Evolutionary conservation across 2,329 filamentous ascomycete genomes (phyloP).

Genomic region (Penicillium sp.): DNA sequence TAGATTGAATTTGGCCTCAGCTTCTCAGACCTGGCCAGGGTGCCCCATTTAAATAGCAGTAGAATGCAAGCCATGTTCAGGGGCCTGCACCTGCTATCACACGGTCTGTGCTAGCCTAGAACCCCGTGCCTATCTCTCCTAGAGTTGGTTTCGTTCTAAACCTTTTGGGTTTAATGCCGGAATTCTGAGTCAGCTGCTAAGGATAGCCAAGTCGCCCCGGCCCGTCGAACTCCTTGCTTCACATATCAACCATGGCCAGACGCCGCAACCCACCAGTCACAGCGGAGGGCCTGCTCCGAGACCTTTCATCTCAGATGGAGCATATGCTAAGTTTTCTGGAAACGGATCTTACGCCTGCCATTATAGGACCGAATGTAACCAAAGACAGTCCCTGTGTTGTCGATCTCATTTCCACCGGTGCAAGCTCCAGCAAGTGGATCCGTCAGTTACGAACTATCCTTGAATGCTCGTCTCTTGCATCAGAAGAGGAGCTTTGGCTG

Average conservation of each 20-base stretch:
- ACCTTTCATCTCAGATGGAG: conserved; percentile 3
- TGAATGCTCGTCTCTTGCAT: conserved; percentile 7
- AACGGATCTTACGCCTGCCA: conserved; percentile 6
- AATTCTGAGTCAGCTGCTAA: conserved; percentile 6
- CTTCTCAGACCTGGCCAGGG: too few species aligned
- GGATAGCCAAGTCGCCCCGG: neutral
- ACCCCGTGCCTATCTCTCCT: too few species aligned
- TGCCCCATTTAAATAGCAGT: too few species aligned
- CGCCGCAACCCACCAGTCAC: conserved; percentile 7
- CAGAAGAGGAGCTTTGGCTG: conserved; percentile 8
- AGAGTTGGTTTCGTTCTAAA: too few species aligned
- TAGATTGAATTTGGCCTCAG: too few species aligned
- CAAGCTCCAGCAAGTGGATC: conserved; percentile 3
- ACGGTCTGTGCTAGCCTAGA: too few species aligned
- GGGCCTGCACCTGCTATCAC: too few species aligned
- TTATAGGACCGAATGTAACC: neutral
- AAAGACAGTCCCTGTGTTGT: neutral
- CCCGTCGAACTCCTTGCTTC: neutral
- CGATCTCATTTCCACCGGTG: neutral
- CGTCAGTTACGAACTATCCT: conserved; percentile 3
- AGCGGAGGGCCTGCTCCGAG: conserved; percentile 6
- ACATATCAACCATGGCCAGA: conserved; percentile 2
- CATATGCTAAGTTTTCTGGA: conserved; percentile 5
- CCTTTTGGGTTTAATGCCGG: neutral
- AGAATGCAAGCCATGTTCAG: too few species aligned